Percentiles rank a stretch among this genome's conserved stretches.
Evolutionary conservation across 805 yeast genomes (phyloP).

Genomic region (Middelhovenomyces tepae): DNA sequence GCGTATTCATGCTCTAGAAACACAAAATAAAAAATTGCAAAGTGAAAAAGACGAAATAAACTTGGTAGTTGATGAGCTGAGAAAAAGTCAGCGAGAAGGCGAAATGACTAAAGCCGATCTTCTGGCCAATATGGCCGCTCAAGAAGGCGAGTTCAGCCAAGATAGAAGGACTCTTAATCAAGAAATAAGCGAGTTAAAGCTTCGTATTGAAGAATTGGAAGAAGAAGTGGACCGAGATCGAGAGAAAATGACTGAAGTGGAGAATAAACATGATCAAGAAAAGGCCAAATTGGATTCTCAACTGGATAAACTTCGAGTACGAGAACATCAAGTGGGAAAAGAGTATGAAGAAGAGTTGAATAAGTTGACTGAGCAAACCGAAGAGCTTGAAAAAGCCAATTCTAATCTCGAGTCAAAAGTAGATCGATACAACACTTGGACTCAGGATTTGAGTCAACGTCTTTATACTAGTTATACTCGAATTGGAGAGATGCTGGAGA

Average conservation of each 20-base stretch:
- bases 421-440: slow-evolving; percentile 26
- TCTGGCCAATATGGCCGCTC: slow-evolving; percentile 56
- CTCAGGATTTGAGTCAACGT: slow-evolving; percentile 37
- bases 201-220: slow-evolving; percentile 42
- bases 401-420: slow-evolving; percentile 8
- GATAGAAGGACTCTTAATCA: slow-evolving; percentile 44
- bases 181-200: slow-evolving; percentile 41
- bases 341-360: slow-evolving; percentile 8
- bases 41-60: slow-evolving; percentile 5
- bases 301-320: slow-evolving; percentile 22
- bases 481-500: slow-evolving; percentile 54
- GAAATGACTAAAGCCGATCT: slow-evolving; percentile 50
- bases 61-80: slow-evolving; percentile 6
- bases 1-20: slow-evolving; percentile 13
- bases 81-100: slow-evolving; percentile 1
- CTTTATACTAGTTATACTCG: slow-evolving; percentile 26
- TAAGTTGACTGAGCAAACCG: neutral
- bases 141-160: slow-evolving; percentile 48
- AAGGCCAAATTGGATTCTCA: slow-evolving; percentile 37
- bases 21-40: slow-evolving; percentile 9
- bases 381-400: slow-evolving; percentile 4
- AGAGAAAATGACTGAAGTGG: slow-evolving; percentile 10
- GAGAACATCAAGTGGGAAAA: slow-evolving; percentile 21
- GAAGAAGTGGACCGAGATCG: slow-evolving; percentile 33
- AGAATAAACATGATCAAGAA: slow-evolving; percentile 15